Conservation (phyloP, 1,284 basidiomycete genomes). For the Ceratobasidium sp. region DNA sequence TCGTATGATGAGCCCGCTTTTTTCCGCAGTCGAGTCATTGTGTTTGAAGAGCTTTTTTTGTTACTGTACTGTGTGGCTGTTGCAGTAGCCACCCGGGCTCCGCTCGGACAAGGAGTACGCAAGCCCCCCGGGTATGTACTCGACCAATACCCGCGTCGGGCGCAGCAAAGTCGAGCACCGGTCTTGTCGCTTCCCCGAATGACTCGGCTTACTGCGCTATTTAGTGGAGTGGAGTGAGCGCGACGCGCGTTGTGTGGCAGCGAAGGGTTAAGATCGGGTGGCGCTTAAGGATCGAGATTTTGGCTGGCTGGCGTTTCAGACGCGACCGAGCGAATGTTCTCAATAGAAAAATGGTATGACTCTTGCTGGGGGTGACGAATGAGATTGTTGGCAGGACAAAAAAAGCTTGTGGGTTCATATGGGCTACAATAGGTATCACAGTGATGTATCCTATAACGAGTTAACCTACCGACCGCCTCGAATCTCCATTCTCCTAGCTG, state of each 20-base stretch:
- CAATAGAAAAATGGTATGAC: not conserved
- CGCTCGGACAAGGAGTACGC: not conserved
- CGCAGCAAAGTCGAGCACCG: not conserved
- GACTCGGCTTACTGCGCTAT: constrained; percentile 14
- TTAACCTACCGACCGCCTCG: not conserved
- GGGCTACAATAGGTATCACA: constrained; percentile 20
- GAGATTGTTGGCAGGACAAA: constrained; percentile 15
- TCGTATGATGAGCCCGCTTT: too few relatives aligned
- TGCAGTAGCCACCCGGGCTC: constrained; percentile 10
- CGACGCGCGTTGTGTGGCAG: constrained; percentile 9
- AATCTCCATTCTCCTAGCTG: not conserved
- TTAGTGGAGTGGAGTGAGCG: not conserved
- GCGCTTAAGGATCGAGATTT: not conserved
- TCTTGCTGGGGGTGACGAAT: not conserved
- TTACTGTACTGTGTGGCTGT: not conserved
- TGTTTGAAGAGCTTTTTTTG: constrained; percentile 11
- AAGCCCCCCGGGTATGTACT: not conserved
- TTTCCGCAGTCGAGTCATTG: constrained; percentile 22
- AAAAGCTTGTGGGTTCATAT: constrained; percentile 15
- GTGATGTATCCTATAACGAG: constrained; percentile 5
- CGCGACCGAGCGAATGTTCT: constrained; percentile 16
- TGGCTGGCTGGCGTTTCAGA: constrained; percentile 16
- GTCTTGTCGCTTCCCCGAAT: constrained; percentile 4
- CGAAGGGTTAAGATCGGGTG: not conserved
- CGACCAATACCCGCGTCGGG: constrained; percentile 3